Conservation (phyloP, 371 early-diverging fungal genomes). For the Mortierella polycephala region DNA sequence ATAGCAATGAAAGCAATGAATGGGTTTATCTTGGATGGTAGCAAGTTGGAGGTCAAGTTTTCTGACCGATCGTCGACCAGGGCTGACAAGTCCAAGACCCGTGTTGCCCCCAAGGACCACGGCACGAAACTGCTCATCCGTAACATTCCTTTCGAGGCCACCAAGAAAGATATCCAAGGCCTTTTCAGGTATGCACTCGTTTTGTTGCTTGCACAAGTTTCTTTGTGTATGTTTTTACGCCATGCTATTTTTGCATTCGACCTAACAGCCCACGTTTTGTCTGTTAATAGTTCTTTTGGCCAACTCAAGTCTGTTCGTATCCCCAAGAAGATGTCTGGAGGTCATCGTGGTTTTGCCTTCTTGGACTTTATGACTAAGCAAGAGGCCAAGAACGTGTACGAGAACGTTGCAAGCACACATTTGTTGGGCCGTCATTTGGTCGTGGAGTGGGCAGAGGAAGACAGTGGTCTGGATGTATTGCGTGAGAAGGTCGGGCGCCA, state of each 20-base stretch:
- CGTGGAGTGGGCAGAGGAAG: conserved; percentile 95
- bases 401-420: conserved; percentile 92
- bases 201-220: conserved; percentile 3
- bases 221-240: not conserved
- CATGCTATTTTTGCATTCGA: not conserved
- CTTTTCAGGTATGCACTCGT: conserved; percentile 77
- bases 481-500: conserved; percentile 76
- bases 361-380: conserved; percentile 95
- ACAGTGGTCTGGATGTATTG: conserved; percentile 68
- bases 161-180: conserved; percentile 92
- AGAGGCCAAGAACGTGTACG: conserved; percentile 92
- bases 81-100: conserved; percentile 53
- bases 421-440: conserved; percentile 99
- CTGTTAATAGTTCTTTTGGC: conserved; percentile 78
- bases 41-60: conserved; percentile 86
- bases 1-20: conserved; percentile 87
- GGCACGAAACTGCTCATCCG: conserved; percentile 93
- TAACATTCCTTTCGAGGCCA: conserved; percentile 99
- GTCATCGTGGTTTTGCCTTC: conserved; percentile 99
- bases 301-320: conserved; percentile 95
- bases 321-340: conserved; percentile 95
- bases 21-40: conserved; percentile 85
- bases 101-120: conserved; percentile 60
- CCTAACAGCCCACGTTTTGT: not conserved
- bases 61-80: conserved; percentile 69